Conservation (phyloP, 2,329 filamentous ascomycete species). For the Ceratocystis cubensis region DNA sequence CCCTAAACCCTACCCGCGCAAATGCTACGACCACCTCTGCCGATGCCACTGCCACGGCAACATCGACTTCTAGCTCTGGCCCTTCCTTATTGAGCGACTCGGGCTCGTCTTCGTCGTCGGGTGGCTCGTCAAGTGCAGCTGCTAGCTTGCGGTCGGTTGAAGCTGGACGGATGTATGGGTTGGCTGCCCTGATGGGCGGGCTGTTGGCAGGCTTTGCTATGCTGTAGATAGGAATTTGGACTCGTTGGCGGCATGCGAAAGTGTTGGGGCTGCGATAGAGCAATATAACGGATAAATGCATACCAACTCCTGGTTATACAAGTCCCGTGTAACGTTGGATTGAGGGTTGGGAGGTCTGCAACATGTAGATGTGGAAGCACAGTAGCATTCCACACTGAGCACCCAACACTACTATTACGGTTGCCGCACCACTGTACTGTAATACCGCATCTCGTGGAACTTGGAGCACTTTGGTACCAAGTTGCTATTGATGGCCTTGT, state of each 20-base stretch:
- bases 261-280: neutral
- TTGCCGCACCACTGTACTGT: too few species aligned
- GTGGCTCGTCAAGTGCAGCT: conserved; percentile 18
- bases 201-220: conserved; percentile 33
- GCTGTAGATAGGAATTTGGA: conserved; percentile 25
- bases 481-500: too few species aligned
- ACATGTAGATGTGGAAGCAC: neutral
- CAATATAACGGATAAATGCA: neutral
- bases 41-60: conserved; percentile 29
- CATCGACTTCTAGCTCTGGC: conserved; percentile 1
- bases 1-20: conserved; percentile 46
- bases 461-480: too few species aligned
- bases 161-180: conserved; percentile 30
- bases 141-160: conserved; percentile 25
- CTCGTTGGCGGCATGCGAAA: neutral
- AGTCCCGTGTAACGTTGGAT: neutral
- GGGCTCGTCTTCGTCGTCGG: conserved; percentile 19
- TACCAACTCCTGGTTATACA: neutral
- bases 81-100: conserved; percentile 18
- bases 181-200: conserved; percentile 30
- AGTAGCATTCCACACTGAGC: neutral
- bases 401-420: neutral
- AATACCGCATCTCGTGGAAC: too few species aligned
- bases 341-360: neutral
- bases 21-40: conserved; percentile 40